Evolutionary conservation across 306 rosid genomes (phyloP), one percentile per base, ranked within the genome.

Genomic region (Casuarina equisetifolia): DNA sequence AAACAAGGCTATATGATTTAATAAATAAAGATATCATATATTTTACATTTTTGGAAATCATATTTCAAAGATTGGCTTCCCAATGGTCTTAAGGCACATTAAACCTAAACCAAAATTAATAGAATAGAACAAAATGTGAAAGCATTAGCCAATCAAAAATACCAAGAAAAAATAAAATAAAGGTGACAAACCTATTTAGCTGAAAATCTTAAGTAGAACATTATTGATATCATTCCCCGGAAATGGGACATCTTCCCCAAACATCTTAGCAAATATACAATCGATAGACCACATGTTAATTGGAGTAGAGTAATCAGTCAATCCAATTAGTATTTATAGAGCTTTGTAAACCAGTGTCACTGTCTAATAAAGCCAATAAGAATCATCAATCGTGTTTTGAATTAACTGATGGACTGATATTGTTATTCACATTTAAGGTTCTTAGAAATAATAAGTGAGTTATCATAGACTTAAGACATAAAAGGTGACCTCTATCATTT

Each of bases 251-350:
- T 89, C 85, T 59, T 86, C 90, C 82, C 89, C 92, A 81, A 93
- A 83, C 99, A 95, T 95, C 94, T 95, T 97, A 57, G 99, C 97
- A 89, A 92, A 95, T 87, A 95, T 95, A 80, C 97, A 95, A 72
- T 97, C 99, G 81, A 95, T 97, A 2, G 99, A 95, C 99, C 99
- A 95, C 70, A 95, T 90, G 83, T 95, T 97, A 61, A 95, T 97
- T 4, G 97, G 99, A 53, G 99, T 95, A 44, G 99, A 95, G 82
- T 95, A 95, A 84, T 95, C 93, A 68, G 94, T 97, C 72, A 97
- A 92, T 78, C 99, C 99, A 75, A 95, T 97, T 85, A 95, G 84
- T 87, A 95, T 92, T 83, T 95, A 97, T 36, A 97, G 99, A 72
- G 99, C 99, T 90, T 97, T 88, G 74, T 95, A 95, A 97, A 97